Percentiles rank a stretch among this genome's conserved stretches.
phyloP scores from a whole-genome alignment of 345 rosid genomes.

The Isatis tinctoria region DNA sequence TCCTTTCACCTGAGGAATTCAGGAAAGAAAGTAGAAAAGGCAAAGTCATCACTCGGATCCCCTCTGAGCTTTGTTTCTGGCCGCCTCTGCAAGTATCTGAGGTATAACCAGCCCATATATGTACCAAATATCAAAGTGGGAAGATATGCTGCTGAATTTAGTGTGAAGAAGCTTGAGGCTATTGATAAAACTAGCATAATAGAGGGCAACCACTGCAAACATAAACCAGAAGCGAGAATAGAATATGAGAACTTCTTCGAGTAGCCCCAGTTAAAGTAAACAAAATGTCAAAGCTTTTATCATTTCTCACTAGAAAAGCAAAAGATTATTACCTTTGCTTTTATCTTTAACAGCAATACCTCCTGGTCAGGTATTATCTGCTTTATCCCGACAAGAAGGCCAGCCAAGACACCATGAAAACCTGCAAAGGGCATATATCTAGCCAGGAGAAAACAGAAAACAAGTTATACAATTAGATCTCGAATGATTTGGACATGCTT shows the following conservation, averaged over 20 bases:
- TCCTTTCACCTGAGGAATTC: slow-evolving; percentile 65
- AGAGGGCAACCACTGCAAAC: slow-evolving; percentile 93
- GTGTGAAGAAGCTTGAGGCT: slow-evolving; percentile 69
- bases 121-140: slow-evolving; percentile 91
- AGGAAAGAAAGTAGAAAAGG: slow-evolving; percentile 92
- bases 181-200: slow-evolving; percentile 59
- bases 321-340: slow-evolving; percentile 63
- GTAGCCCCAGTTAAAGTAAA: not conserved
- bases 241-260: slow-evolving; percentile 13
- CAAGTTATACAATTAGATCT: not conserved
- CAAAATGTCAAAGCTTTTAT: not conserved
- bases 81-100: slow-evolving; percentile 80
- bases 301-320: not conserved
- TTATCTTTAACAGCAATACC: slow-evolving; percentile 62
- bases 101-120: slow-evolving; percentile 89
- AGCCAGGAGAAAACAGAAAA: slow-evolving; percentile 28
- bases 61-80: slow-evolving; percentile 89
- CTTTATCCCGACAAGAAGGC: slow-evolving; percentile 91
- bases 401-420: slow-evolving; percentile 82
- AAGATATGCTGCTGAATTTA: slow-evolving; percentile 70
- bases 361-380: slow-evolving; percentile 97
- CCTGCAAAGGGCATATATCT: slow-evolving; percentile 98
- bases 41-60: slow-evolving; percentile 91
- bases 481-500: not conserved
- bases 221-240: slow-evolving; percentile 17